Percentiles rank a stretch among this genome's conserved stretches.
Conservation (phyloP, 352 stramenopile species). For the Phytophthora pinifolia region DNA sequence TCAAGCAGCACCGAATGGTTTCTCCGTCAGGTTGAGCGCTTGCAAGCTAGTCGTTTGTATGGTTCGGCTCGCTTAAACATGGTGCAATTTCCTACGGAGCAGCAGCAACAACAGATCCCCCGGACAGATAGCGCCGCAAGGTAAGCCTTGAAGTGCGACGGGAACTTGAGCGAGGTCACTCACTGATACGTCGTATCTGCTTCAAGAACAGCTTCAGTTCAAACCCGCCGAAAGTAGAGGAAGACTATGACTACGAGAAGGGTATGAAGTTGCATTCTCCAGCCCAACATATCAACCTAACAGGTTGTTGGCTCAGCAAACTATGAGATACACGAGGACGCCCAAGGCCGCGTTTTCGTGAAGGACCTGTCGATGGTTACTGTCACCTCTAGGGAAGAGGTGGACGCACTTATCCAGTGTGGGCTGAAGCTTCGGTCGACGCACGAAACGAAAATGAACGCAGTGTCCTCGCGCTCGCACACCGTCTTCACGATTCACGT, state of each 20-base stretch:
- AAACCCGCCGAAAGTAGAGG: slow-evolving; percentile 47
- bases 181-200: background rate
- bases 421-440: slow-evolving; percentile 89
- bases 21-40: slow-evolving; percentile 55
- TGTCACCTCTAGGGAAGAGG: slow-evolving; percentile 86
- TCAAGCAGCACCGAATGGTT: slow-evolving; percentile 85
- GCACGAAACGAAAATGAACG: slow-evolving; percentile 93
- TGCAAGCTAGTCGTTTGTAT: background rate
- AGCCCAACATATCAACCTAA: slow-evolving; percentile 1
- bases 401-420: slow-evolving; percentile 80
- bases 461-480: slow-evolving; percentile 85
- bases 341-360: slow-evolving; percentile 92
- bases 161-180: background rate
- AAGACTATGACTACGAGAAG: slow-evolving; percentile 86
- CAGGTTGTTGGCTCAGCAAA: slow-evolving; percentile 43
- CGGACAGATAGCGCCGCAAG: slow-evolving; percentile 65
- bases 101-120: slow-evolving; percentile 59
- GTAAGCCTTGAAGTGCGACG: slow-evolving; percentile 14
- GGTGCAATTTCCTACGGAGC: background rate
- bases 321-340: slow-evolving; percentile 93
- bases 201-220: slow-evolving; percentile 55
- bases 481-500: slow-evolving; percentile 89
- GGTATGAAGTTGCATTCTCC: slow-evolving; percentile 20
- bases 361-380: slow-evolving; percentile 92
- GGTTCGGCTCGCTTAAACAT: background rate